Evolutionary conservation across 2,329 filamentous ascomycete genomes (phyloP), one percentile per base, ranked within the genome.

Genomic region (Colletotrichum sp.): DNA sequence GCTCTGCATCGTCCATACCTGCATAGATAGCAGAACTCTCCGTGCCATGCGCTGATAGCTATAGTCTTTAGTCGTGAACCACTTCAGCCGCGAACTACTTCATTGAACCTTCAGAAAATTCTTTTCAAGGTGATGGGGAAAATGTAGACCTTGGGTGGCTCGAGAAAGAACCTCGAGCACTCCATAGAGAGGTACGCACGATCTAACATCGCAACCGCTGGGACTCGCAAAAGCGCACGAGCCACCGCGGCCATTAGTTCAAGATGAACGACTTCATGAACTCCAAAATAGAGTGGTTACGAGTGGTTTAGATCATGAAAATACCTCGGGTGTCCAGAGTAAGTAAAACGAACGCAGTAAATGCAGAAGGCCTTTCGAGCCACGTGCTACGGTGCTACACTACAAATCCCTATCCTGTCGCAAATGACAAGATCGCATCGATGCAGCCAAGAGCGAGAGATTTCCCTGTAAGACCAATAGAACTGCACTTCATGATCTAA

Each of bases 101-200:
- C 8, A 44, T 44, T 10, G 18, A 44, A 44, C 5, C 16, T 10
- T 2, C 39, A 44, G 39, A 44, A 9, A 44, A 9, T 2, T 10
- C 9, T 44, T 18, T 3, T 0, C 18, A 4, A n/a, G 16, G 39
- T n/a, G 36, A n/a, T 10, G 8, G 8, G 18, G 39, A 1, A 2
- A 44, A n/a, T 18, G 8, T 10, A 18, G 39, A 0, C 16, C 39
- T n/a, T 1, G 18, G 18, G 18, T n/a, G 8, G 8, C 5, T 44
- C 10, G 39, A 39, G 36, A 39, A 36, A 39, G 7, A 9, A 9
- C 7, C 0, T 39, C 36, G 1, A 3, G 36, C 36, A 39, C 36
- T 39, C 15, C 15, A 39, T 39, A 39, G 36, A 39, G 21, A 24
- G 21, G 15, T 39, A 39, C 0, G 36, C 36, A 39, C 15, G 36